Conservation (phyloP, 176 grass and related monocot genomes). For the Triticum urartu region DNA sequence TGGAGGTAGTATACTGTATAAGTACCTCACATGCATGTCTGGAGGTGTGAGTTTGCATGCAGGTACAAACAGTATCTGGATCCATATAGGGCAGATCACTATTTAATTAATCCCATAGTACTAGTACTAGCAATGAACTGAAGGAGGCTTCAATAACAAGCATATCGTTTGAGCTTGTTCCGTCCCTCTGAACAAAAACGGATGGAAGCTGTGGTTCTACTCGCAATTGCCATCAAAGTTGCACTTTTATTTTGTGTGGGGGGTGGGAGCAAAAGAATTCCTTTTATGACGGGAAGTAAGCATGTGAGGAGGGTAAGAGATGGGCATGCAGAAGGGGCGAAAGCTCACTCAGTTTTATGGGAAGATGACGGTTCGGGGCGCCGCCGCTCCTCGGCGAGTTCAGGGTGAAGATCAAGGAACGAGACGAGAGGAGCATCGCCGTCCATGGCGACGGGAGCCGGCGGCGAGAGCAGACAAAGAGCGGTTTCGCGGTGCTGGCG, state of each 20-base stretch:
- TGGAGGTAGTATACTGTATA: no score
- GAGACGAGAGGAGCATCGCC: not conserved
- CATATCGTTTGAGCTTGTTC: not conserved
- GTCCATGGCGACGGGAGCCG: not conserved
- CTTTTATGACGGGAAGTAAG: not conserved
- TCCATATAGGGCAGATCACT: not conserved
- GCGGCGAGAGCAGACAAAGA: not conserved
- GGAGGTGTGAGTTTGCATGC: no score
- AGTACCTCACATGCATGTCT: no score
- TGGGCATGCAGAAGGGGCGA: not conserved
- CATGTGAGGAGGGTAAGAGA: not conserved
- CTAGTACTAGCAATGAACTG: not conserved
- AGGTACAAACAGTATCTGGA: not conserved
- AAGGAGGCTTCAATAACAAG: not conserved
- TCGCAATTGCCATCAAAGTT: not conserved
- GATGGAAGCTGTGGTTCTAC: not conserved
- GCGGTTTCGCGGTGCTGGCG: no score
- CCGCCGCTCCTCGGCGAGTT: not conserved
- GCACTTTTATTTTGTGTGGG: not conserved
- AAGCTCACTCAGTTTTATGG: not conserved
- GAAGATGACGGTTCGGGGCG: not conserved
- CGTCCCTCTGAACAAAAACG: not conserved
- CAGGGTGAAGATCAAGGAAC: not conserved
- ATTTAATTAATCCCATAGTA: not conserved
- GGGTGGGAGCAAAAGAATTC: not conserved